Base-by-base conservation (phyloP, 768 basidiomycete genomes). In the Pleurotus salmoneostramineus region DNA sequence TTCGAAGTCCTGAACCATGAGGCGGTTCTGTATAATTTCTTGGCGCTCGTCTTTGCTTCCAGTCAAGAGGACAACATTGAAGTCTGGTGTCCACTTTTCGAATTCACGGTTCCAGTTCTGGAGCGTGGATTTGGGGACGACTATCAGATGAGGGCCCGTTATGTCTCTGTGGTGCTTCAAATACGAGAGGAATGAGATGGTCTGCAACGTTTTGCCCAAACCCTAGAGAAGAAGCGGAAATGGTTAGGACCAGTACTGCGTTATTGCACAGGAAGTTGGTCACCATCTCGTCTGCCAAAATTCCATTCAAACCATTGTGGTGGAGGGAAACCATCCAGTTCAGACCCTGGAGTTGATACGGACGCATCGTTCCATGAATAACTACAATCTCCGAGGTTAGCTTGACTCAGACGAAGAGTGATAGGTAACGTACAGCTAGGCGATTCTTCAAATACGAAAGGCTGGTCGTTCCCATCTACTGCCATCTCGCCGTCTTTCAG, bases 91-190 rank as follows among this genome's bases (percentile, higher is more conserved):
- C 97, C 97, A 98, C 61, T 80, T 82, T 60, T 81, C 83, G 63
- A 99, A 94, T 73, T 99, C 97, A 63, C 97, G 87, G 14, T 82
- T 75, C 97, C 97, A 99, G 69, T 98, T 99, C 70, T 98, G 93
- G 27, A 98, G 78, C 0, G 96, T 99, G 1, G 94, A 95, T 72
- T 98, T 98, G n/a, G 97, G 97, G 4, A 98, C 97, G 58, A 98
- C 92, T 66, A 99, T 84, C 21, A 98, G 83, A 71, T 98, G 96
- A 3, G 93, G 95, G 2, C 97, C 95, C 14, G 72, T 60, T 56
- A 82, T 87, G 58, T 80, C 81, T 21, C 81, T 82, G 69, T 94
- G 85, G 68, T 94, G 89, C 68, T 91, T 94, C 61, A 98, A 87
- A 69, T 97, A 98, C 4, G 93, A 85, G 27, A 98, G 85, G 81